Evolutionary conservation across 495 filamentous ascomycete genomes (phyloP), one percentile per base, ranked within the genome.

Genomic region (Penicillium simplicissimum): DNA sequence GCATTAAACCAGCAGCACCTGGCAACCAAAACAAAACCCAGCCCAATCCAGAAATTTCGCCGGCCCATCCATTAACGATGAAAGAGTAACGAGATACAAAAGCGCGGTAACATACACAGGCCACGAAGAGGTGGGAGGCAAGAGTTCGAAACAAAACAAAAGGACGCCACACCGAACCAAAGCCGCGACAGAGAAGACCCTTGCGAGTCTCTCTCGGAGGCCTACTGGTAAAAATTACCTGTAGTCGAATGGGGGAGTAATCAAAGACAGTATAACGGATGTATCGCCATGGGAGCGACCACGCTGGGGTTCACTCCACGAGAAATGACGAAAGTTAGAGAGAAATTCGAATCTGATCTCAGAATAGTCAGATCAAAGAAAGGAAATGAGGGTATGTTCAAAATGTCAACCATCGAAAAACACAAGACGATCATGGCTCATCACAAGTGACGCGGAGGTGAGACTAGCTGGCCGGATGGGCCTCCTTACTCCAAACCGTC

Each of bases 1-100:
- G 58, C 64, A 75, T 73, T 75, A 63, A 53, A 63, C 68, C 64
- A 57, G 61, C 61, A 66, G 71, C 62, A 71, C 66, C 65, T 65
- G 57, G 60, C 62, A 52, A 68, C 42, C 43, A 47, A 63, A 47
- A 19, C 6, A 61, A 61, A 70, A 67, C 63, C 69, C 73, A 66
- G 59, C 64, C 74, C 68, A 28, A 69, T 61, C 71, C 74, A 37
- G 66, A 67, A 55, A 66, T 63, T 76, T 76, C 76, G 76, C 76
- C 76, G 62, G 58, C 63, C 74, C 70, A 68, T 64, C 68, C 74
- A 61, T 66, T 67, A 70, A 69, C 61, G 63, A 74, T 72, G 57
- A 73, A 67, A 35, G 57, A 52, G 36, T 17, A 63, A 55, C 37
- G 54, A 40, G 60, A 57, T 55, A 42, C 35, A 33, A 42, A 28